Conservation (phyloP, 805 yeast species). For the Priceomyces castillae region DNA sequence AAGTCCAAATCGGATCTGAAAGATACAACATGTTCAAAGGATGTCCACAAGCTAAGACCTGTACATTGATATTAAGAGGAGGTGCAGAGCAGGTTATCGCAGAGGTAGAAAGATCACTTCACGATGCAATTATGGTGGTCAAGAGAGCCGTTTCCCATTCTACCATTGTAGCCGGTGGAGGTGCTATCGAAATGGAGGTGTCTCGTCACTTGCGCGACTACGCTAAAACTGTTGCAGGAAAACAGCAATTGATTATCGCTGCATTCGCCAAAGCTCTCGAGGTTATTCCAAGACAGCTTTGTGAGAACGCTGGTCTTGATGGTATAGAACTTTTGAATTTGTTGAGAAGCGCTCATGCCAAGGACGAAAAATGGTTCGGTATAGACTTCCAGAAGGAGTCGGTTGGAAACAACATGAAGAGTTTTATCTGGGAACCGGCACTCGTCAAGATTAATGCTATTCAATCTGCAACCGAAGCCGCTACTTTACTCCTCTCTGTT, state of each 20-base stretch:
- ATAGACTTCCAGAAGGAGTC: conserved; percentile 83
- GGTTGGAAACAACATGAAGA: conserved; percentile 79
- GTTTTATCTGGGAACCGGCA: conserved; percentile 97
- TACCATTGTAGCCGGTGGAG: conserved; percentile 95
- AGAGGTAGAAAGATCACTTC: conserved; percentile 95
- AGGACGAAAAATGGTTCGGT: conserved; percentile 90
- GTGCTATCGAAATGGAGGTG: conserved; percentile 97
- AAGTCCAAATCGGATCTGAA: conserved; percentile 93
- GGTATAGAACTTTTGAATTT: conserved; percentile 92
- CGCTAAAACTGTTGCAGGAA: conserved; percentile 87
- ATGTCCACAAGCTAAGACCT: conserved; percentile 87
- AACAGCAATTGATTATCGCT: conserved; percentile 87
- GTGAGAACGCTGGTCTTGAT: conserved; percentile 99
- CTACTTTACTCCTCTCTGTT: conserved; percentile 86
- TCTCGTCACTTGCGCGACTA: conserved; percentile 85
- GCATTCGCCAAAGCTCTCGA: conserved; percentile 95
- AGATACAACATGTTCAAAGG: conserved; percentile 92
- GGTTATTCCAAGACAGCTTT: conserved; percentile 93
- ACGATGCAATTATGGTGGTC: conserved; percentile 98
- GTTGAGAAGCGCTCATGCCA: conserved; percentile 89
- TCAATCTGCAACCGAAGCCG: conserved; percentile 95
- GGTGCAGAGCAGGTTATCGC: conserved; percentile 98
- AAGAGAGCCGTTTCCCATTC: conserved; percentile 89
- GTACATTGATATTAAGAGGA: conserved; percentile 91
- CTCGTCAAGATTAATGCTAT: conserved; percentile 92